phyloP scores from a whole-genome alignment of 768 basidiomycete species.

The Cyathus striatus region DNA sequence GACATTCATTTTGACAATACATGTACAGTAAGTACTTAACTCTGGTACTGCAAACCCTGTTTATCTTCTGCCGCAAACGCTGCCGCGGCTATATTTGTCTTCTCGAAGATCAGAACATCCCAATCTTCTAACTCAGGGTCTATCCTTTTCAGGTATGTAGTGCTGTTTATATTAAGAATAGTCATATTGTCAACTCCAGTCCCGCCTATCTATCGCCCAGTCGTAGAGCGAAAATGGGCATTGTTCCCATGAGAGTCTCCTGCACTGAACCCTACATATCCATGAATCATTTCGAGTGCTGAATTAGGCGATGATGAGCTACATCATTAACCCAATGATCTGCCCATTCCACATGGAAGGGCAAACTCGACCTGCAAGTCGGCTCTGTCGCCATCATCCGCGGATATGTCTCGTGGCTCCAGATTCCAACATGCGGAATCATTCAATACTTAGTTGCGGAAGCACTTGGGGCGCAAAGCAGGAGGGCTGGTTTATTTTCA shows the following conservation, averaged over 20 bases:
- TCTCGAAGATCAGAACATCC: slow-evolving; percentile 28
- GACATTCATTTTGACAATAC: not conserved
- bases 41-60: slow-evolving; percentile 4
- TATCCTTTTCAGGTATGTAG: not conserved
- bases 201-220: too few relatives aligned
- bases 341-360: too few relatives aligned
- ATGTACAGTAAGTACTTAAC: slow-evolving; percentile 1
- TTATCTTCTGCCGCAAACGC: slow-evolving; percentile 23
- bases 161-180: not conserved
- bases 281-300: too few relatives aligned
- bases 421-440: too few relatives aligned
- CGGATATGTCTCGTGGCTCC: not conserved
- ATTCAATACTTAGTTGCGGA: too few relatives aligned
- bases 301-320: too few relatives aligned
- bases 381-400: not conserved
- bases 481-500: not conserved
- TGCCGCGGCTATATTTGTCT: slow-evolving; percentile 23
- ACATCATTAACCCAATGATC: too few relatives aligned
- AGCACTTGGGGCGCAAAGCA: too few relatives aligned
- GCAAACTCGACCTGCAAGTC: not conserved
- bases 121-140: slow-evolving; percentile 11
- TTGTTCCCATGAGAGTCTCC: too few relatives aligned
- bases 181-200: too few relatives aligned
- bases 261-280: too few relatives aligned
- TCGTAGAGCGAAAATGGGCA: too few relatives aligned